Conservation (phyloP, 208 protist species). For the Herpetomonas samuelpessoai region DNA sequence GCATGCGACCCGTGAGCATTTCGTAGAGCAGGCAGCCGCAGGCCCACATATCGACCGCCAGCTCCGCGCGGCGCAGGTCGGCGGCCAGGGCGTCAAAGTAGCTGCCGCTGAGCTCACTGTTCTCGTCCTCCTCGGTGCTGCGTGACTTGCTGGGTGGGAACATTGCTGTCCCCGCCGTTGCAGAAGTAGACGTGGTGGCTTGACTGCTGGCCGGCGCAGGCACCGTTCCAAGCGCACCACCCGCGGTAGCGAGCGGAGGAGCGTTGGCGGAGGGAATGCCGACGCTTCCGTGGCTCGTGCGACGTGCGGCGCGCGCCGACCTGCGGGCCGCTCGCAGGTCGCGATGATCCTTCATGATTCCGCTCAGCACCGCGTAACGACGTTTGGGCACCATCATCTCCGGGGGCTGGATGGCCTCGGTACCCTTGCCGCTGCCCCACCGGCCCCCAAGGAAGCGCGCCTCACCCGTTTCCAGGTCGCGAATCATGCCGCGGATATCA, state of each 20-base stretch:
- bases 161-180: not conserved
- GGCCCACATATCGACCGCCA: conserved; percentile 79
- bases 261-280: too few species aligned
- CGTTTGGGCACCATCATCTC: conserved; percentile 58
- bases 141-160: not conserved
- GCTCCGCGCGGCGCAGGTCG: conserved; percentile 38
- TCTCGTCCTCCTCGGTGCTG: conserved; percentile 7
- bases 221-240: not conserved
- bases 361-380: conserved; percentile 44
- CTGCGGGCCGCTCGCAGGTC: not conserved
- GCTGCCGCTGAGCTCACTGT: not conserved
- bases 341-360: conserved; percentile 15
- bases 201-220: not conserved
- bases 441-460: conserved; percentile 41
- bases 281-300: too few species aligned
- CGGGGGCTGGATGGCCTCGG: conserved; percentile 80
- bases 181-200: not conserved
- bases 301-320: too few species aligned
- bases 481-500: conserved; percentile 36
- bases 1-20: conserved; percentile 73
- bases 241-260: not conserved
- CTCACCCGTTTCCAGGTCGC: conserved; percentile 44
- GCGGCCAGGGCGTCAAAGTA: conserved; percentile 20
- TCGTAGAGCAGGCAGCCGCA: conserved; percentile 85
- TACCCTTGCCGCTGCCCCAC: conserved; percentile 62